Evolutionary conservation across 1,284 basidiomycete genomes (phyloP).

Genomic region (Rhodofomes roseus): DNA sequence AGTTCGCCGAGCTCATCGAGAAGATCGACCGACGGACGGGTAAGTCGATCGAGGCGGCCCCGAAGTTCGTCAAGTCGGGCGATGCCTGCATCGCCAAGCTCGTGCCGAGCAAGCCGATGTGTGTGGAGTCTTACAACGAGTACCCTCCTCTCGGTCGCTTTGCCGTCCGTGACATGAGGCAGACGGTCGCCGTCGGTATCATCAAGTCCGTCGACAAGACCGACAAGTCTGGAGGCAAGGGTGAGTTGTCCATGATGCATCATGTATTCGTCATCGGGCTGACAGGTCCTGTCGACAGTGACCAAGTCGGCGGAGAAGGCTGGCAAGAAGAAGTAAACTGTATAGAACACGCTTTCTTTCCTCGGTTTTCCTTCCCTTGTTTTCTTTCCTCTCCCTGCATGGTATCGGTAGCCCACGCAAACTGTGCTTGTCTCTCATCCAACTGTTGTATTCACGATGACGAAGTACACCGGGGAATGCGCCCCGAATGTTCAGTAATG

Average conservation of each 20-base stretch:
- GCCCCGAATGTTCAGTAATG: conserved; percentile 32
- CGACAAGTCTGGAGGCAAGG: conserved; percentile 83
- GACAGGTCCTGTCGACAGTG: conserved; percentile 42
- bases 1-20: conserved; percentile 96
- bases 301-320: conserved; percentile 97
- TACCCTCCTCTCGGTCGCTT: conserved; percentile 99
- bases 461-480: conserved; percentile 25
- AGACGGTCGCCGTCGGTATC: conserved; percentile 96
- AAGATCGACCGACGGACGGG: conserved; percentile 99
- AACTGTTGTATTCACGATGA: conserved; percentile 37
- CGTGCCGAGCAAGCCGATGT: conserved; percentile 96
- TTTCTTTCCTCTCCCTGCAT: conserved; percentile 32
- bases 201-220: conserved; percentile 96
- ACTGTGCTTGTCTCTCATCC: conserved; percentile 38
- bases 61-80: conserved; percentile 98
- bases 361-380: conserved; percentile 40
- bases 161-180: conserved; percentile 97
- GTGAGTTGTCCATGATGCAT: conserved; percentile 40
- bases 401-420: conserved; percentile 43
- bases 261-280: conserved; percentile 5
- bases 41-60: conserved; percentile 83
- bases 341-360: conserved; percentile 43
- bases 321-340: conserved; percentile 89
- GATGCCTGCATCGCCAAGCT: conserved; percentile 98
- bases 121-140: conserved; percentile 95